Conservation (phyloP, 352 stramenopile species). For the Pythium brassicae region DNA sequence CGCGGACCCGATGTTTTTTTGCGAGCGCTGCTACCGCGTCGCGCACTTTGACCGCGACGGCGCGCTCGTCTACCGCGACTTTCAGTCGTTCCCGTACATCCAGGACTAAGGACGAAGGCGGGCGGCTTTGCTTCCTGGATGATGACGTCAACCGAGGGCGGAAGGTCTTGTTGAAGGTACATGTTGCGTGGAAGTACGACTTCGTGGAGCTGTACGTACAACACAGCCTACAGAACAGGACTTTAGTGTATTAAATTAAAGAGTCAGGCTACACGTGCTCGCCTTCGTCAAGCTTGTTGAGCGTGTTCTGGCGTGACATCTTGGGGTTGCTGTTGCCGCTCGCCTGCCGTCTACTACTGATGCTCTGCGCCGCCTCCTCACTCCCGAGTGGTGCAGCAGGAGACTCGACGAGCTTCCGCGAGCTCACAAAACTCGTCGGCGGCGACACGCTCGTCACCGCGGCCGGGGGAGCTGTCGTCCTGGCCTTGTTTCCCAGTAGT, state of each 20-base stretch:
- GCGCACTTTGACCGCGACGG: conserved; percentile 58
- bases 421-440: neutral
- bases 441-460: neutral
- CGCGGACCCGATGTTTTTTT: conserved; percentile 77
- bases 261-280: too few species aligned
- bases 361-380: neutral
- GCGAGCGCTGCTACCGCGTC: conserved; percentile 60
- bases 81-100: conserved; percentile 66
- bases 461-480: neutral
- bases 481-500: neutral
- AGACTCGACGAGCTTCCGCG: neutral
- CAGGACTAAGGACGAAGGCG: conserved; percentile 38
- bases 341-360: neutral
- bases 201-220: too few species aligned
- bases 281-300: conserved; percentile 8
- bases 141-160: too few species aligned
- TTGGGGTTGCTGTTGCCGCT: neutral
- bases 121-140: too few species aligned
- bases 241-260: too few species aligned
- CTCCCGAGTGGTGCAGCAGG: neutral
- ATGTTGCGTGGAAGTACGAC: too few species aligned
- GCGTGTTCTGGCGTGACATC: conserved; percentile 8
- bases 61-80: conserved; percentile 61
- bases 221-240: too few species aligned
- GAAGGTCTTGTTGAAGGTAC: too few species aligned